A percentile compares a stretch with the other conserved stretches of the same genome.
These are phyloP conservation scores for Claviceps monticola DNA, from an alignment of 2,329 filamentous ascomycete species.

Conservation along the genomic window DNA sequence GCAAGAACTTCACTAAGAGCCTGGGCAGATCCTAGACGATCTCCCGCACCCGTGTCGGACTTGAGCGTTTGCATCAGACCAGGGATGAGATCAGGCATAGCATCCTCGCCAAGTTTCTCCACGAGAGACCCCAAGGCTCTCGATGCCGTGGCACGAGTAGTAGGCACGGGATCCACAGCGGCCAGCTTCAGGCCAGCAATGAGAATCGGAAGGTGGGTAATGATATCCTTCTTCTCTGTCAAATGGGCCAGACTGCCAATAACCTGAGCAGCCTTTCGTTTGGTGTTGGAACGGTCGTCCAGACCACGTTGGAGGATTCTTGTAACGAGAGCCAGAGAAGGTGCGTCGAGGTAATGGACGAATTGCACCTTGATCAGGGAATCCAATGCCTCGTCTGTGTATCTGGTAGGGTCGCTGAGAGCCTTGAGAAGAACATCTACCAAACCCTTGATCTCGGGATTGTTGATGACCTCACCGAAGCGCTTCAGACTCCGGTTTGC, in stretches of 20 bases:
- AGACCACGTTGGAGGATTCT: constrained; percentile 90
- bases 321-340: constrained; percentile 85
- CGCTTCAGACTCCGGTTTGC: constrained; percentile 94
- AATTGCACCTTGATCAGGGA: constrained; percentile 96
- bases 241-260: constrained; percentile 96
- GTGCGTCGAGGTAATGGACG: constrained; percentile 94
- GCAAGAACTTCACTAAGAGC: constrained; percentile 93
- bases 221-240: constrained; percentile 88
- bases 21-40: constrained; percentile 89
- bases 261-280: constrained; percentile 91
- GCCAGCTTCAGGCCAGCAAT: constrained; percentile 81
- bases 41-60: constrained; percentile 90
- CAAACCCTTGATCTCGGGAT: constrained; percentile 88
- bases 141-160: constrained; percentile 88
- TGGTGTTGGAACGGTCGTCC: constrained; percentile 81
- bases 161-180: constrained; percentile 89
- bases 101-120: constrained; percentile 94
- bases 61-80: constrained; percentile 96
- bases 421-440: constrained; percentile 90
- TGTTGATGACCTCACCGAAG: constrained; percentile 96
- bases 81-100: constrained; percentile 90
- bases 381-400: constrained; percentile 90
- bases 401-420: constrained; percentile 90
- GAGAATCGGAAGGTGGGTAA: constrained; percentile 79
- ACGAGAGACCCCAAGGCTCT: constrained; percentile 93